Evolutionary conservation across 441 rosid genomes (phyloP).

Genomic region (Dalechampia spathulata): DNA sequence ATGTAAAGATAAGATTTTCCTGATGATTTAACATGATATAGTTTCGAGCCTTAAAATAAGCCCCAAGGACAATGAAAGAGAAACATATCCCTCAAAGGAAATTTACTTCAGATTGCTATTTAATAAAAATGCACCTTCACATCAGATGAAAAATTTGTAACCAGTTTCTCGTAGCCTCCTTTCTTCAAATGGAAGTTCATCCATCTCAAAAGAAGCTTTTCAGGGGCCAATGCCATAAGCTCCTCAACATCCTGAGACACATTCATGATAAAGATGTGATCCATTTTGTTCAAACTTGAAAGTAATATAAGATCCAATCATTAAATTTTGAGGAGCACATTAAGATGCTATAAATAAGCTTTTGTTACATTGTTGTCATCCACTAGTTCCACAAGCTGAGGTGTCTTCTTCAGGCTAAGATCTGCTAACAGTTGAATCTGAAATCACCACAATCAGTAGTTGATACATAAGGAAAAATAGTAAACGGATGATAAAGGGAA

Average conservation of each 20-base stretch:
- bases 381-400: conserved; percentile 85
- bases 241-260: conserved; percentile 83
- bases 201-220: conserved; percentile 91
- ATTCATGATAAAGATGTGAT: neutral
- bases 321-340: neutral
- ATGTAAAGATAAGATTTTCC: neutral
- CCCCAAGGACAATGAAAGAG: neutral
- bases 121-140: conserved; percentile 49
- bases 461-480: conserved; percentile 13
- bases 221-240: conserved; percentile 87
- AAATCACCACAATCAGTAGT: conserved; percentile 16
- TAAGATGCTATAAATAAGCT: conserved; percentile 1
- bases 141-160: conserved; percentile 89
- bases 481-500: conserved; percentile 7
- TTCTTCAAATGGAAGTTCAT: conserved; percentile 97
- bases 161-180: conserved; percentile 85
- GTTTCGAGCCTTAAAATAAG: neutral
- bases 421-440: conserved; percentile 97
- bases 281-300: neutral
- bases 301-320: neutral
- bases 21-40: neutral
- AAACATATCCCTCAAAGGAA: neutral
- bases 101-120: neutral
- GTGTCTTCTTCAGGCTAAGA: conserved; percentile 94
- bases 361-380: conserved; percentile 70